Evolutionary conservation across 495 filamentous ascomycete species (phyloP).

Genomic region (Trichodelitschia bisporula): DNA sequence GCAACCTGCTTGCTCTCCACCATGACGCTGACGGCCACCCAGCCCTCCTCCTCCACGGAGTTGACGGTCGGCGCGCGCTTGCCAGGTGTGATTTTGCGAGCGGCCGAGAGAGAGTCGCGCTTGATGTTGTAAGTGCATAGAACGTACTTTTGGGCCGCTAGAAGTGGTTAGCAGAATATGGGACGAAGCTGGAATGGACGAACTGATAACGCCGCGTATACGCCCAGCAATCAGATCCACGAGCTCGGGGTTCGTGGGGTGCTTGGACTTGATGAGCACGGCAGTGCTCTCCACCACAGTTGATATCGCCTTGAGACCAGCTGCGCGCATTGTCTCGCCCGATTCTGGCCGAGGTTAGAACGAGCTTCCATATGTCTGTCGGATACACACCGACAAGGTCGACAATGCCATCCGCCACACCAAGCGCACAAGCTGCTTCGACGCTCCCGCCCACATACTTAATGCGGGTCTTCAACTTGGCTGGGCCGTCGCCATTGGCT

Average conservation of each 20-base stretch:
- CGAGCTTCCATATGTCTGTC: neutral
- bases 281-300: constrained; percentile 74
- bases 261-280: constrained; percentile 74
- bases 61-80: constrained; percentile 87
- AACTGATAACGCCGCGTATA: constrained; percentile 79
- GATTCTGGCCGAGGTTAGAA: constrained; percentile 39
- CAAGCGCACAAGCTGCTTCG: constrained; percentile 85
- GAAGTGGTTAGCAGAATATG: constrained; percentile 3
- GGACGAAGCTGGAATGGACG: constrained; percentile 8
- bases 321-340: constrained; percentile 92
- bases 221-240: constrained; percentile 60
- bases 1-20: constrained; percentile 79
- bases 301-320: constrained; percentile 86
- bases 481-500: constrained; percentile 12
- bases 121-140: constrained; percentile 91
- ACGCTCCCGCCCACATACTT: constrained; percentile 88
- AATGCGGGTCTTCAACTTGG: constrained; percentile 51
- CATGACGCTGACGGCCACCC: constrained; percentile 88
- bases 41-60: constrained; percentile 60
- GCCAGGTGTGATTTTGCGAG: constrained; percentile 67
- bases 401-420: constrained; percentile 89
- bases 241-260: constrained; percentile 51
- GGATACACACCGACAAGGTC: constrained; percentile 65
- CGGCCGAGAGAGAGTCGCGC: constrained; percentile 35
- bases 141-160: constrained; percentile 77